Base-by-base conservation (phyloP, 805 yeast species). In the Torulaspora quercuum region DNA sequence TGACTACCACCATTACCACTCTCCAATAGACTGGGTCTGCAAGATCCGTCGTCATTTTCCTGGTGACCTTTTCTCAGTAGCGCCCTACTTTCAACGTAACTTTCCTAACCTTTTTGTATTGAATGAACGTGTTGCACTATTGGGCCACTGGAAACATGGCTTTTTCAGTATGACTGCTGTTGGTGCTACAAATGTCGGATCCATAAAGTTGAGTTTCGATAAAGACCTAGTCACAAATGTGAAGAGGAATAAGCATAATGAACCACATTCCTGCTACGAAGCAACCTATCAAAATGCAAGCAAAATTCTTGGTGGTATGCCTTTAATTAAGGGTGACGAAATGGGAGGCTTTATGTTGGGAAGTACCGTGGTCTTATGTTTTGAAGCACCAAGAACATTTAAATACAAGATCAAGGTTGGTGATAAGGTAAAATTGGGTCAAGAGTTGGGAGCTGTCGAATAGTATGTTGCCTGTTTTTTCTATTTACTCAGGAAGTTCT, bases 81-180 rank as follows among this genome's bases (percentile, higher is more conserved):
- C 97, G 0, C 99, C 99, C 6, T 90, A 82, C 59, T 89, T 92
- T 69, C 98, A 92, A 64, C 76, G 75, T 46, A 79, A 94, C 15
- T 73, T 92, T 40, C 81, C 82, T 36, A 90, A 92, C 25, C 72
- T 92, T 46, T 92, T 92, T 59, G 85, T 90, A 3, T 67, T 92
- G 49, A 92, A 92, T 59, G 99, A 92, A 64, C 75, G 99, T 51
- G 98, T 92, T 3, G 95, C 98, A 0, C 65, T 92, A 33, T 72
- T 92, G 39, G 99, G 99, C 1, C 80, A 86, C 53, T 92, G 98
- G 98, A 85, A 83, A 57, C 75, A 92, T 59, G 99, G 99, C 0
- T 92, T 92, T 53, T 92, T 92, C 67, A 82, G 94, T 47, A 92
- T 92, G 99, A 90, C 95, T 1, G 97, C 99, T 0, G 98, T 92